Conservation (phyloP, 2,329 filamentous ascomycete genomes). For the Talaromyces verruculosus region DNA sequence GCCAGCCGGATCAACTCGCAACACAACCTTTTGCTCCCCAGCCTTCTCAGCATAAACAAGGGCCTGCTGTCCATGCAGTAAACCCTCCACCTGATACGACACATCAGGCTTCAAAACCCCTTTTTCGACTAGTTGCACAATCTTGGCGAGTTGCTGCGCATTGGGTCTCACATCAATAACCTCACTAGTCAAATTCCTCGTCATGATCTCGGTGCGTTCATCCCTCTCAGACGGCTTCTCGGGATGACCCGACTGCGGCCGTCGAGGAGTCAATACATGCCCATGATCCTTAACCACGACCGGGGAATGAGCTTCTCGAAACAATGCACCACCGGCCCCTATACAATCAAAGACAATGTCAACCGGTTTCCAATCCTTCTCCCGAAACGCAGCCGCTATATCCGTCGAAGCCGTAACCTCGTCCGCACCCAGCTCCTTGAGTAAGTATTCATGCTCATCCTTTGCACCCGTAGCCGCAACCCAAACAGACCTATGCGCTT, state of each 20-base stretch:
- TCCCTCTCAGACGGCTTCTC: slow-evolving; percentile 19
- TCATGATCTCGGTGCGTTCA: slow-evolving; percentile 23
- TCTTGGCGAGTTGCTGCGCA: slow-evolving; percentile 33
- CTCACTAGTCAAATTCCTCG: slow-evolving; percentile 31
- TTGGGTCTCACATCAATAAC: slow-evolving; percentile 43
- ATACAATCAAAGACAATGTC: slow-evolving; percentile 45
- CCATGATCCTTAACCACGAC: slow-evolving; percentile 37
- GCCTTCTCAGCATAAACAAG: slow-evolving; percentile 28
- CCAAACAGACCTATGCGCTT: slow-evolving; percentile 30
- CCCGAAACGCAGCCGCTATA: slow-evolving; percentile 34
- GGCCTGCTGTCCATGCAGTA: slow-evolving; percentile 37
- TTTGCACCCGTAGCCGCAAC: slow-evolving; percentile 38
- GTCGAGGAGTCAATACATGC: slow-evolving; percentile 32
- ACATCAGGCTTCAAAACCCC: slow-evolving; percentile 37
- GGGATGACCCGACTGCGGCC: slow-evolving; percentile 13
- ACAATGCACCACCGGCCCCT: slow-evolving; percentile 32
- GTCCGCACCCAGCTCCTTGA: slow-evolving; percentile 34
- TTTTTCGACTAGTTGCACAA: slow-evolving; percentile 38
- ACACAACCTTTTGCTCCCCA: slow-evolving; percentile 22
- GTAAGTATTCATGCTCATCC: slow-evolving; percentile 32
- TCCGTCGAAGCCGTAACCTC: slow-evolving; percentile 37
- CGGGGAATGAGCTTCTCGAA: slow-evolving; percentile 36
- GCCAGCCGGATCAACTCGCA: slow-evolving; percentile 20
- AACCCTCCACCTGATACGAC: slow-evolving; percentile 33
- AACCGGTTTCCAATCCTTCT: slow-evolving; percentile 36